Evolutionary conservation across 306 rosid genomes (phyloP), one percentile per base, ranked within the genome.

Genomic region (Vigna trinervia): DNA sequence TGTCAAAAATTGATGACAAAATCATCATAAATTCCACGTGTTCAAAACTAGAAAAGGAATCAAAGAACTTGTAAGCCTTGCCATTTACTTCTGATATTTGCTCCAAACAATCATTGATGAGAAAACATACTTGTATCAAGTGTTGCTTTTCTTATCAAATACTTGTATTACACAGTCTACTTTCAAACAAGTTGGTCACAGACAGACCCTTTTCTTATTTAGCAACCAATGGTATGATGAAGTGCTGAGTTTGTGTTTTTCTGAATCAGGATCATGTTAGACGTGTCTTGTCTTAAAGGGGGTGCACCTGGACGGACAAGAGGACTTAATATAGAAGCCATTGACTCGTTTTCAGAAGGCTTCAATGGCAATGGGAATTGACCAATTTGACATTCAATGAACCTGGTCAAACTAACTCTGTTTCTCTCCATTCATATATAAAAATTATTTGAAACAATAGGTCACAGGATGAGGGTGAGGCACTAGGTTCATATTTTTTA

Each of bases 241-340:
- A 58, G 4, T 62, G 20, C 69, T 81, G 28, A 79, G 52, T 10
- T 52, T 41, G 28, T 56, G 9, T 62, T 54, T 73, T 54, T 61
- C 52, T 71, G 59, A 81, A 34, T 36, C 91, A 96, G 98, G 93
- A 85, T 92, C 64, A 86, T 83, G 81, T 62, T 96, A 82, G 97
- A 92, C 87, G 82, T 88, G 56, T 91, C 97, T 13, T 68, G 89
- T 1, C 85, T 88, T 36, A 91, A 87, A 81, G 99, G 94, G 0
- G 98, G 99, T 3, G 93, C 97, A 1, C 97, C 98, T 11, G 96
- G 93, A 32, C 92, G 99, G 82, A 91, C 99, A 5, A 86, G 99
- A 87, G 99, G 98, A 11, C 87, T 96, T 15, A 82, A 89, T 45
- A 78, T 84, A 26, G 81, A 82, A 50, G 77, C 85, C 56, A 80